Base-by-base conservation (phyloP, 805 yeast species). In the Myxozyma udenii region DNA sequence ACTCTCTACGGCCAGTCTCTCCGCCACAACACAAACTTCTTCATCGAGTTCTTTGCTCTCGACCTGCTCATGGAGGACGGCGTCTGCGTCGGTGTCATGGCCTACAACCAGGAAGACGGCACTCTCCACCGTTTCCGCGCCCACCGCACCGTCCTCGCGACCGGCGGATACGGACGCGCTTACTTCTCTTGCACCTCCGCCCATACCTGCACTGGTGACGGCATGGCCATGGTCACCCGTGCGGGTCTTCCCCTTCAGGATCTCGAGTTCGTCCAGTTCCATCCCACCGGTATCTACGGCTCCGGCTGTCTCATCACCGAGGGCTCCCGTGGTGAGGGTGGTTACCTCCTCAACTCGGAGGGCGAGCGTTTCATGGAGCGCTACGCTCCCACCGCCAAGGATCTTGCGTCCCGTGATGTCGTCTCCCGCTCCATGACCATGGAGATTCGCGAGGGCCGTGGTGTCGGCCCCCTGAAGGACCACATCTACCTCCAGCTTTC, bases 241-340 rank as follows among this genome's bases (percentile, higher is more conserved):
- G 98, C 98, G 49, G 98, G 98, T 57, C 81, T 91, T 71, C 98
- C 98, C 53, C 79, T 91, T 68, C 95, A 91, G 76, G 98, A 91
- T 75, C 77, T 91, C 74, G 98, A 91, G 76, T 91, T 91, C 69
- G 90, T 91, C 58, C 98, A 91, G 76, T 91, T 91, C 88, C 98
- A 91, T 74, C 98, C 98, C 50, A 89, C 98, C 23, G 98, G 98
- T 80, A 93, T 91, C 73, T 91, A 91, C 73, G 98, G 98, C 55
- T 88, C 98, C 37, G 98, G 98, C 61, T 93, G 98, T 78, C 77
- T 91, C 77, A 93, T 93, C 71, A 93, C 98, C 51, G 98, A 93
- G 76, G 98, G 98, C 77, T 95, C 97, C 62, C 86, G 98, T 79
- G 98, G 98, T 80, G 98, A 93, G 78, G 98, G 98, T 82, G 98